A percentile compares a stretch with the other conserved stretches of the same genome.
phyloP scores from a whole-genome alignment of 345 rosid species.

The Crucihimalaya himalaica region DNA sequence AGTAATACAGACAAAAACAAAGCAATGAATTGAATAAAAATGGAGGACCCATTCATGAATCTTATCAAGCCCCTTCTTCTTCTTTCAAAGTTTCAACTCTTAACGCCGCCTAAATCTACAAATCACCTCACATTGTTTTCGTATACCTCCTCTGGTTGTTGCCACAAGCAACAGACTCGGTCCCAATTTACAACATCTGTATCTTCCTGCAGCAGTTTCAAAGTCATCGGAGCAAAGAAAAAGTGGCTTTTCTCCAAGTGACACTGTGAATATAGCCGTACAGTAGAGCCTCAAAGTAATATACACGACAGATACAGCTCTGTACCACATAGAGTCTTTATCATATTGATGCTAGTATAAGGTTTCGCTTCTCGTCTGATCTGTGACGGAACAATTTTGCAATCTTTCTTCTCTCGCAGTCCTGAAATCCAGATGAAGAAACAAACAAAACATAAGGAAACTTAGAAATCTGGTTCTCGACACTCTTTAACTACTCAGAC shows the following conservation, averaged over 20 bases:
- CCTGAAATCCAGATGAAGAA: constrained; percentile 51
- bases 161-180: constrained; percentile 27
- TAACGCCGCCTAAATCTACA: constrained; percentile 29
- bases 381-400: constrained; percentile 88
- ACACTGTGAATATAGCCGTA: constrained; percentile 11
- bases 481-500: neutral
- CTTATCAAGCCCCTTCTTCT: constrained; percentile 13
- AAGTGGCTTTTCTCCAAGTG: constrained; percentile 23
- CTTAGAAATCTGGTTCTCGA: neutral
- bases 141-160: constrained; percentile 27
- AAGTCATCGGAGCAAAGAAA: constrained; percentile 24
- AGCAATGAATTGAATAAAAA: constrained; percentile 41
- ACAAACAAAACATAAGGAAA: neutral
- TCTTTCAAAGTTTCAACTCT: constrained; percentile 21
- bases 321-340: constrained; percentile 20
- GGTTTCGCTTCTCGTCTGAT: constrained; percentile 64
- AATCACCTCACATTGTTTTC: constrained; percentile 22
- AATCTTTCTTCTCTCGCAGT: constrained; percentile 88
- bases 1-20: constrained; percentile 32
- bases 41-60: constrained; percentile 16
- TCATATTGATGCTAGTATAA: constrained; percentile 43
- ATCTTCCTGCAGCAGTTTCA: constrained; percentile 17
- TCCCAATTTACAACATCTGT: constrained; percentile 25
- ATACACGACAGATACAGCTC: constrained; percentile 15
- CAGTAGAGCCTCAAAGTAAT: constrained; percentile 15